phyloP scores from a whole-genome alignment of 148 eudicot genomes.

The Rhododendron henanense region DNA sequence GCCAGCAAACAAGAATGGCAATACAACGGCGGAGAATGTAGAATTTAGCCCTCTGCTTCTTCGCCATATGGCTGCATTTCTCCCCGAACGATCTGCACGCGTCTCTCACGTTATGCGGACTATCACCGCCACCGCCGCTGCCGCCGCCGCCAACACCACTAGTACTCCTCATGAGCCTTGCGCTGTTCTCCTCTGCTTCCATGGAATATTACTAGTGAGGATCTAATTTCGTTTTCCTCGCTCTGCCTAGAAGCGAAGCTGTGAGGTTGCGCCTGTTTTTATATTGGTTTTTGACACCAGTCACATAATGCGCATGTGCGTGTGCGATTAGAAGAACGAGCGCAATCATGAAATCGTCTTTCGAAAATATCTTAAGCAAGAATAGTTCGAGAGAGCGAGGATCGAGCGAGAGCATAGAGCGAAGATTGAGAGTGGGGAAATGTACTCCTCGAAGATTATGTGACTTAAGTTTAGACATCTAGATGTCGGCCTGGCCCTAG shows the following conservation, averaged over 20 bases:
- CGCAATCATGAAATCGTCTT: too few relatives aligned
- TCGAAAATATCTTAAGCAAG: too few relatives aligned
- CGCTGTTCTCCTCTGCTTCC: not conserved
- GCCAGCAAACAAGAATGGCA: constrained; percentile 59
- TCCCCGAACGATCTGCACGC: constrained; percentile 38
- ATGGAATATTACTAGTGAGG: not conserved
- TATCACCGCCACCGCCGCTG: too few relatives aligned
- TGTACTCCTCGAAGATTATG: too few relatives aligned
- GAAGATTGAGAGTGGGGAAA: too few relatives aligned
- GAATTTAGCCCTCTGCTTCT: constrained; percentile 54
- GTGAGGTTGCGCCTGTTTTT: not conserved
- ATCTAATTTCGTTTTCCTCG: not conserved
- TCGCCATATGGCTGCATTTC: constrained; percentile 53
- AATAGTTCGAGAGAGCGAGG: too few relatives aligned
- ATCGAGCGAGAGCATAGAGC: too few relatives aligned
- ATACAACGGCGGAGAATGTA: constrained; percentile 66
- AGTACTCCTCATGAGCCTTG: not conserved
- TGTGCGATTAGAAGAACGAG: too few relatives aligned
- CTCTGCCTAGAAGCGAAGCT: not conserved
- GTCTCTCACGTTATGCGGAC: constrained; percentile 3
- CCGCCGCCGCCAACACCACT: not conserved
- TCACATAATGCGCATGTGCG: too few relatives aligned
- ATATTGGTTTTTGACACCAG: not conserved
- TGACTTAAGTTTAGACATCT: too few relatives aligned
- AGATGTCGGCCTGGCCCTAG: too few relatives aligned